These are phyloP conservation scores for Fraxinus nigra DNA, from an alignment of 305 asterid genomes.

Conservation along the genomic window DNA sequence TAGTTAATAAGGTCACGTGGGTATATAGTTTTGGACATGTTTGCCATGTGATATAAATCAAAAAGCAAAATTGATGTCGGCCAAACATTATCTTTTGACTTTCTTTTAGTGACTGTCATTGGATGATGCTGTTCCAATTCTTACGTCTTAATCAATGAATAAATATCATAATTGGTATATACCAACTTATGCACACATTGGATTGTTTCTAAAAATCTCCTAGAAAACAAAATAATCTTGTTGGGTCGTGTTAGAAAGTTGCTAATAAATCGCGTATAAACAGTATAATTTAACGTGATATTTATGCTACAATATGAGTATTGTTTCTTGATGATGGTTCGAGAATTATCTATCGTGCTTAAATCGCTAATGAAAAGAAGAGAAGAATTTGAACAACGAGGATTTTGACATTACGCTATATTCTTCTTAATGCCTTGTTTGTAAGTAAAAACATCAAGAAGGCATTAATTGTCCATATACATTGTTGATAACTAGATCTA, in stretches of 20 bases:
- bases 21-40: background rate
- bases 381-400: background rate
- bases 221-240: background rate
- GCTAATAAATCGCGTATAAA: background rate
- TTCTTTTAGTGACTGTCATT: background rate
- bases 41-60: background rate
- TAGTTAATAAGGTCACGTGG: background rate
- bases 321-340: background rate
- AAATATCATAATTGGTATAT: background rate
- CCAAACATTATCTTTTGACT: background rate
- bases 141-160: background rate
- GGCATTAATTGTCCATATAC: background rate
- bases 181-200: background rate
- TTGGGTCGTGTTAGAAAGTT: background rate
- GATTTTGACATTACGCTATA: background rate
- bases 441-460: too few species aligned
- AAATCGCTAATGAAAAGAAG: background rate
- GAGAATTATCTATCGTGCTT: background rate
- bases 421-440: background rate
- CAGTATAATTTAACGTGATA: background rate
- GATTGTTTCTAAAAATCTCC: background rate
- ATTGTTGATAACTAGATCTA: too few species aligned
- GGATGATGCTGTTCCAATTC: background rate
- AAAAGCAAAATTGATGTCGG: background rate
- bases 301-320: background rate